Evolutionary conservation across 805 yeast genomes (phyloP).

Genomic region (Starmerella apicola): DNA sequence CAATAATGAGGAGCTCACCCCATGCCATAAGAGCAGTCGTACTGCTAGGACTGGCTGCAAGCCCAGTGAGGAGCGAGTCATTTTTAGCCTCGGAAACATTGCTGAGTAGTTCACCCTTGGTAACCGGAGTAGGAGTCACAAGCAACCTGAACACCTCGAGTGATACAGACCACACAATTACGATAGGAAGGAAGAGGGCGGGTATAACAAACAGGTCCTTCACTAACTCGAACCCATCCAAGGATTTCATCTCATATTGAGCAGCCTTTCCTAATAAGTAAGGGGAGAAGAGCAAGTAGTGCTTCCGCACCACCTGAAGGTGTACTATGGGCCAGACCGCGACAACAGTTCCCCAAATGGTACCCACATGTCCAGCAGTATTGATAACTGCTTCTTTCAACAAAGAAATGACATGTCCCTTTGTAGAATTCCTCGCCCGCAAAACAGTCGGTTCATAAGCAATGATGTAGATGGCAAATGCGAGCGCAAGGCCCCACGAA

Average conservation of each 20-base stretch:
- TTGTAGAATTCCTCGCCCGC: too few relatives aligned
- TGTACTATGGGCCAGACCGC: not conserved
- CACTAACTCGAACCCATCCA: not conserved
- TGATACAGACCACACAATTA: slow-evolving; percentile 22
- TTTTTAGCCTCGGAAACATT: slow-evolving; percentile 26
- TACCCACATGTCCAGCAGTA: not conserved
- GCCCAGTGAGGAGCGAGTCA: slow-evolving; percentile 30
- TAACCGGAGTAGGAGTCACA: slow-evolving; percentile 29
- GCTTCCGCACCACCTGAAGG: not conserved
- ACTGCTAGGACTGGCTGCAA: slow-evolving; percentile 19
- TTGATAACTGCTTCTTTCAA: not conserved
- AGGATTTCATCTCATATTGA: not conserved
- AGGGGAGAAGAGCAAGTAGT: not conserved
- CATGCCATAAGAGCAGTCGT: slow-evolving; percentile 28
- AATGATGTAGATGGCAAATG: not conserved
- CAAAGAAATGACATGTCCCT: too few relatives aligned
- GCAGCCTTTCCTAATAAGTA: not conserved
- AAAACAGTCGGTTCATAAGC: not conserved
- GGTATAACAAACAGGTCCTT: slow-evolving; percentile 2
- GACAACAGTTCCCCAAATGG: not conserved
- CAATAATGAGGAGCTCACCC: slow-evolving; percentile 28
- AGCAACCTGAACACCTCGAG: slow-evolving; percentile 25
- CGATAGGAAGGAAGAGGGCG: slow-evolving; percentile 8
- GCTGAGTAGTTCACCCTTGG: slow-evolving; percentile 21
- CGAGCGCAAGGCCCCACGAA: not conserved